A percentile compares a stretch with the other conserved stretches of the same genome.
phyloP scores from a whole-genome alignment of 2,329 filamentous ascomycete genomes.

The Pseudogymnoascus sp. region DNA sequence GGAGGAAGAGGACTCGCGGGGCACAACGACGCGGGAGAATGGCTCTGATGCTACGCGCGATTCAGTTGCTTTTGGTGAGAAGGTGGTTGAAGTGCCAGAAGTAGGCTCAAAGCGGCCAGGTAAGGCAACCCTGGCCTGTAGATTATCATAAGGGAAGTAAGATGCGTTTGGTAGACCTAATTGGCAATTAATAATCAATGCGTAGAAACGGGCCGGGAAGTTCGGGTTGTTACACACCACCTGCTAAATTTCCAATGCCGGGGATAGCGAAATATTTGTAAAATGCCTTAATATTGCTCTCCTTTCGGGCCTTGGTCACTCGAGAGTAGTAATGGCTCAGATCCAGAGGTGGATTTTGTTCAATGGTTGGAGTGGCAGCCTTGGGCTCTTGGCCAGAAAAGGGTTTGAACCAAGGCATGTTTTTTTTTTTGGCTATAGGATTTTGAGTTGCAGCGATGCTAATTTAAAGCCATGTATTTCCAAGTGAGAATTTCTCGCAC shows the following conservation, averaged over 20 bases:
- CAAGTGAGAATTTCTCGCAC: neutral
- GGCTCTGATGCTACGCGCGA: slow-evolving; percentile 2
- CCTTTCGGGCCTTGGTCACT: slow-evolving; percentile 53
- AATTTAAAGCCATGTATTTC: neutral
- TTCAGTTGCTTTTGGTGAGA: slow-evolving; percentile 26
- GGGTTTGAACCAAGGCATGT: neutral
- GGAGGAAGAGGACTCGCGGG: slow-evolving; percentile 51
- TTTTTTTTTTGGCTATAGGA: neutral
- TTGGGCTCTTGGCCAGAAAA: neutral
- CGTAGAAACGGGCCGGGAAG: neutral
- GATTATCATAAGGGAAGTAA: slow-evolving; percentile 85
- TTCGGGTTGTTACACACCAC: slow-evolving; percentile 39
- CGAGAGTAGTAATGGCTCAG: slow-evolving; percentile 71
- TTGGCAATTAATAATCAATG: slow-evolving; percentile 12
- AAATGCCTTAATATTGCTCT: slow-evolving; percentile 66
- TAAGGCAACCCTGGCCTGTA: slow-evolving; percentile 70
- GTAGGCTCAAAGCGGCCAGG: slow-evolving; percentile 58
- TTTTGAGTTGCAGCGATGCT: neutral
- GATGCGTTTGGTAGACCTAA: slow-evolving; percentile 68
- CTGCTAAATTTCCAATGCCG: slow-evolving; percentile 53
- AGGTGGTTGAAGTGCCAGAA: neutral
- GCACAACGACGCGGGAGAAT: slow-evolving; percentile 55
- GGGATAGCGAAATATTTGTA: slow-evolving; percentile 74
- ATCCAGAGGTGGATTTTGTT: slow-evolving; percentile 49
- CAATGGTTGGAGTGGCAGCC: neutral